Base-by-base conservation (phyloP, 106 monocot genomes). In the Apostasia ramifera region DNA sequence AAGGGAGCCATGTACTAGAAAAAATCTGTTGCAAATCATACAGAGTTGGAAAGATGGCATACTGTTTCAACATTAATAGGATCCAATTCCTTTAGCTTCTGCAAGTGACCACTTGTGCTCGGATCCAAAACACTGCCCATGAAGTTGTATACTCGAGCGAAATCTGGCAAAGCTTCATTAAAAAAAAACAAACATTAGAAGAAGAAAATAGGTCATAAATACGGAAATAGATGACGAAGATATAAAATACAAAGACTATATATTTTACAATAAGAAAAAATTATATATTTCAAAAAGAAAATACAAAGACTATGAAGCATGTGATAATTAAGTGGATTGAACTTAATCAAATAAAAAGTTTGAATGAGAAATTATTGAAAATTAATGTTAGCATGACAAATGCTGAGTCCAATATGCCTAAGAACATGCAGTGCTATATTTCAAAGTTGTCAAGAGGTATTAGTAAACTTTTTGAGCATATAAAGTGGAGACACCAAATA, bases 51-150 rank as follows among this genome's bases (percentile, higher is more conserved):
- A 52, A 26, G 40, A 69, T 8, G 47, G 40, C 80, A 70, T 77
- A 83, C 82, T 9, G 83, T 80, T 77, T 83, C 80, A 73, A 76
- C 77, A 74, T 87, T 74, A 56, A 83, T 80, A 12, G 86, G 86
- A 80, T 87, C 83, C 86, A 87, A 83, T 72, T 80, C 80, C 53
- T 75, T 87, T 14, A 87, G 71, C 68, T 83, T 87, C 77, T 83
- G 77, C 71, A 87, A 62, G 63, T 87, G 86, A 11, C 72, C 80
- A 59, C 68, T 80, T 71, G 76, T 71, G 53, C 71, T 75, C 10
- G 86, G 86, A 49, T 87, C 86, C 77, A 87, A 87, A 8, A 87
- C 68, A 54, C 83, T 83, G 15, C 86, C 86, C 44, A 87, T 77
- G 57, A 87, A 87, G 70, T 72, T 71, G 66, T 87, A 87, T 26